Evolutionary conservation across 2,329 filamentous ascomycete genomes (phyloP).

Genomic region (Aspergillus neoniger): DNA sequence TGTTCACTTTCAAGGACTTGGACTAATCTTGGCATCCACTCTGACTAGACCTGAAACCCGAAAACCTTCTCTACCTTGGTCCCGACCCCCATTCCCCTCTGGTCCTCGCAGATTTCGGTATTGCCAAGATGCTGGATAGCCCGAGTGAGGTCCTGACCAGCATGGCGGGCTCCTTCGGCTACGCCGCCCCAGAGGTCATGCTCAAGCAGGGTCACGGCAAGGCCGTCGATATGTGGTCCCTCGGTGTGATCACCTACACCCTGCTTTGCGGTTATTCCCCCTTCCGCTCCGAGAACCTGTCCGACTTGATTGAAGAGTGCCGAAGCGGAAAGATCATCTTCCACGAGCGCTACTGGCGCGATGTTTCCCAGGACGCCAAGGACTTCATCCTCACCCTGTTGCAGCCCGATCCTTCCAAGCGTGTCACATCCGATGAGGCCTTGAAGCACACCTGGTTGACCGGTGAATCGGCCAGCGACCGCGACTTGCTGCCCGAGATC

Average conservation of each 20-base stretch:
- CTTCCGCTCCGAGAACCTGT: slow-evolving; percentile 91
- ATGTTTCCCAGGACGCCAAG: slow-evolving; percentile 93
- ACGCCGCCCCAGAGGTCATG: slow-evolving; percentile 98
- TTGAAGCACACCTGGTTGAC: slow-evolving; percentile 85
- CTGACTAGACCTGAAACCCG: slow-evolving; percentile 83
- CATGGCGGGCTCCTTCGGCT: slow-evolving; percentile 98
- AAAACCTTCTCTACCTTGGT: slow-evolving; percentile 93
- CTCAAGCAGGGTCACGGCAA: slow-evolving; percentile 96
- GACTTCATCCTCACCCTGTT: slow-evolving; percentile 85
- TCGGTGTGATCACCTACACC: slow-evolving; percentile 98
- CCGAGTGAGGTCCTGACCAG: slow-evolving; percentile 91
- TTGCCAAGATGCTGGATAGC: slow-evolving; percentile 94
- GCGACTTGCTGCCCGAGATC: slow-evolving; percentile 97
- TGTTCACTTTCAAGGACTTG: background rate
- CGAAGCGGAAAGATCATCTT: slow-evolving; percentile 81
- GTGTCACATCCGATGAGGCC: slow-evolving; percentile 78
- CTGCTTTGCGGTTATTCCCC: slow-evolving; percentile 97
- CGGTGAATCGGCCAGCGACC: slow-evolving; percentile 86
- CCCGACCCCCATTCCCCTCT: slow-evolving; percentile 75
- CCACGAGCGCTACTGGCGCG: slow-evolving; percentile 98
- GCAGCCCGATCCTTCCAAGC: slow-evolving; percentile 73
- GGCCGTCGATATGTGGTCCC: slow-evolving; percentile 98
- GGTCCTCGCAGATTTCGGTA: slow-evolving; percentile 95
- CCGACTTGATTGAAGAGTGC: slow-evolving; percentile 93
- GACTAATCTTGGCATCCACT: slow-evolving; percentile 6